These are phyloP conservation scores for Sphaerulina populicola DNA, from an alignment of 2,329 filamentous ascomycete species.

Conservation along the genomic window DNA sequence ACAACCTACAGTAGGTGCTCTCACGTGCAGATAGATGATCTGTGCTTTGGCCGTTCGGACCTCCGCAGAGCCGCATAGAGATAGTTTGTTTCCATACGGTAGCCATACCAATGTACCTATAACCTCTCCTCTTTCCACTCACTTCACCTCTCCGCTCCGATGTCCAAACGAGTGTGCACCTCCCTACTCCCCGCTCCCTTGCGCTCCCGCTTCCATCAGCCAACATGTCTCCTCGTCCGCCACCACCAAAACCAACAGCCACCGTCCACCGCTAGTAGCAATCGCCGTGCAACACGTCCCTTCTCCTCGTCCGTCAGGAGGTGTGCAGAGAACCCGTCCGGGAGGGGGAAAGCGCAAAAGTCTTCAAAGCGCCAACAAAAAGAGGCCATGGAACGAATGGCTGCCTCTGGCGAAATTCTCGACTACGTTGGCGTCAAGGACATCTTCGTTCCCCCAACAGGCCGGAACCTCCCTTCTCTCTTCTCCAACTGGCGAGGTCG, in stretches of 20 bases:
- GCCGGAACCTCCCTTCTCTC: constrained; percentile 21
- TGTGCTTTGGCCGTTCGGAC: no score
- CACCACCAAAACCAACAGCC: constrained; percentile 7
- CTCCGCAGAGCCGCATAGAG: no score
- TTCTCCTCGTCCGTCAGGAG: constrained; percentile 21
- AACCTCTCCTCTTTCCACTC: neutral
- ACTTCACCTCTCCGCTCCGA: constrained; percentile 4
- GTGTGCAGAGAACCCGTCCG: no score
- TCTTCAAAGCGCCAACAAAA: constrained; percentile 33
- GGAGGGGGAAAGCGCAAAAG: constrained; percentile 34
- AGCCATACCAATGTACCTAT: no score
- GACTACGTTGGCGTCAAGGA: constrained; percentile 40
- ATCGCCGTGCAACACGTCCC: constrained; percentile 6
- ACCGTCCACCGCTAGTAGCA: constrained; percentile 2
- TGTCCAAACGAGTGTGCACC: constrained; percentile 21
- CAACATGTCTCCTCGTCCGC: constrained; percentile 1
- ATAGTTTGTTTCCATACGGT: no score
- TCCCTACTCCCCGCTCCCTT: constrained; percentile 15
- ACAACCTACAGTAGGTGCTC: no score
- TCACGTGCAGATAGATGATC: no score
- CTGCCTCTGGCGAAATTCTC: constrained; percentile 23
- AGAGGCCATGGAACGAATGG: constrained; percentile 28
- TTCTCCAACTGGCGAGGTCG: constrained; percentile 8
- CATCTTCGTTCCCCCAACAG: constrained; percentile 29
- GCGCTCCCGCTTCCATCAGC: constrained; percentile 6